Conservation (phyloP, 2,329 filamentous ascomycete genomes). For the Phaeosphaeria sp. region DNA sequence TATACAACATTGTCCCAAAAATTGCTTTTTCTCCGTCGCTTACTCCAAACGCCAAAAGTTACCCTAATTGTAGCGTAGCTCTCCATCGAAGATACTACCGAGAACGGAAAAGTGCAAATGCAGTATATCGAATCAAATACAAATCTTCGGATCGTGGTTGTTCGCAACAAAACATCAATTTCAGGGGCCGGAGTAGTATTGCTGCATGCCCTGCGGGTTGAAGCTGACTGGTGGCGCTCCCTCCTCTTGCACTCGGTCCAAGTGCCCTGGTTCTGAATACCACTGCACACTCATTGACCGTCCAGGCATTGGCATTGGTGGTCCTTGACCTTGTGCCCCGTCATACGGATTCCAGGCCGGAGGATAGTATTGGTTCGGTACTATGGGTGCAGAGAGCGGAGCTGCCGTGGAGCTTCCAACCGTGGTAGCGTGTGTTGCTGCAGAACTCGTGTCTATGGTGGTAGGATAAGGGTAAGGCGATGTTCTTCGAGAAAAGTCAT, state of each 20-base stretch:
- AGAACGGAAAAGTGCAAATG: neutral
- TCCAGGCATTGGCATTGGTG: conserved; percentile 35
- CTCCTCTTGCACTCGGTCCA: conserved; percentile 47
- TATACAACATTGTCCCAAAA: neutral
- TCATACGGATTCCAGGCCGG: conserved; percentile 41
- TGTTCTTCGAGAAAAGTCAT: conserved; percentile 40
- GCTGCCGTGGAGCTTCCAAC: conserved; percentile 32
- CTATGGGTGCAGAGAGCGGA: conserved; percentile 44
- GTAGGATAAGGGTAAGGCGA: conserved; percentile 44
- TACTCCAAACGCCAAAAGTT: neutral
- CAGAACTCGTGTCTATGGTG: conserved; percentile 40
- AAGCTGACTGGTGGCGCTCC: conserved; percentile 37
- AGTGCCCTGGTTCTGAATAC: conserved; percentile 39
- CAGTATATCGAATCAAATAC: neutral
- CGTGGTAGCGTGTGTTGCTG: conserved; percentile 32
- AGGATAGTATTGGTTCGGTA: conserved; percentile 38
- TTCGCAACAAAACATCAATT: neutral
- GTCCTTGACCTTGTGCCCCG: conserved; percentile 26
- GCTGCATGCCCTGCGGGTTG: conserved; percentile 31
- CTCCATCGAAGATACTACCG: neutral
- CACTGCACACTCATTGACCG: conserved; percentile 46
- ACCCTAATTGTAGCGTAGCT: neutral
- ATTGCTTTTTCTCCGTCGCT: neutral
- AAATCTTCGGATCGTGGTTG: neutral
- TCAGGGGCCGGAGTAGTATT: conserved; percentile 40